These are phyloP conservation scores for Fistulifera solaris DNA, from an alignment of 108 stramenopile genomes.

Conservation along the genomic window DNA sequence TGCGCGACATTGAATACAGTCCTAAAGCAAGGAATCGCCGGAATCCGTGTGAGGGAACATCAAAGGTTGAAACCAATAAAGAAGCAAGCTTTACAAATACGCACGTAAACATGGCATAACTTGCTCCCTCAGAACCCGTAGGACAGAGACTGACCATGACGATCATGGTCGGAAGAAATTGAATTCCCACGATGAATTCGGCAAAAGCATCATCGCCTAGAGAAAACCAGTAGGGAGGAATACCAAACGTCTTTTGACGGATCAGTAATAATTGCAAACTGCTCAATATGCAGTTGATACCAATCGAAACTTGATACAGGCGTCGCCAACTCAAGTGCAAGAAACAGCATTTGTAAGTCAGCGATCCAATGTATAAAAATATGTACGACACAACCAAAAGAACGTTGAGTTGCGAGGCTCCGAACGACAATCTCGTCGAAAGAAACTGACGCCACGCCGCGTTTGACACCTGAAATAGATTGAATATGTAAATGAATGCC, in stretches of 20 bases:
- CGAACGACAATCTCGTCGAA: conserved; percentile 45
- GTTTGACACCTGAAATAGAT: conserved; percentile 70
- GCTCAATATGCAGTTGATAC: conserved; percentile 56
- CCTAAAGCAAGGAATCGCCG: conserved; percentile 18
- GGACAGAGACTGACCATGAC: conserved; percentile 75
- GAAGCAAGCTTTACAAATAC: background rate
- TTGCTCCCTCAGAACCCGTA: conserved; percentile 47
- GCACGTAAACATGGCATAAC: conserved; percentile 19
- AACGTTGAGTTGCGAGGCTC: conserved; percentile 46
- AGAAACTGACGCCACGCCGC: conserved; percentile 72
- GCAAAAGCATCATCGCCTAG: conserved; percentile 74
- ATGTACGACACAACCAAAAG: conserved; percentile 63
- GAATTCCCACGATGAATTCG: conserved; percentile 63
- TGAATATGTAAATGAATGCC: conserved; percentile 78
- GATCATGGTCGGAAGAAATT: conserved; percentile 72
- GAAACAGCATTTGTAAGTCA: conserved; percentile 70
- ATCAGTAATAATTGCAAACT: conserved; percentile 61
- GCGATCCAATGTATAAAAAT: conserved; percentile 53
- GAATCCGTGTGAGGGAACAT: background rate
- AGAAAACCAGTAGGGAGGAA: conserved; percentile 60
- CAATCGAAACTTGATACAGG: conserved; percentile 53
- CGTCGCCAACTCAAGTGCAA: conserved; percentile 60
- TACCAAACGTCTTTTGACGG: conserved; percentile 52
- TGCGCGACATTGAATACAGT: conserved; percentile 43
- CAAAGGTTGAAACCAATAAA: background rate